phyloP scores from a whole-genome alignment of 192 early-diverging fungal species.

The Backusella morwellensis region DNA sequence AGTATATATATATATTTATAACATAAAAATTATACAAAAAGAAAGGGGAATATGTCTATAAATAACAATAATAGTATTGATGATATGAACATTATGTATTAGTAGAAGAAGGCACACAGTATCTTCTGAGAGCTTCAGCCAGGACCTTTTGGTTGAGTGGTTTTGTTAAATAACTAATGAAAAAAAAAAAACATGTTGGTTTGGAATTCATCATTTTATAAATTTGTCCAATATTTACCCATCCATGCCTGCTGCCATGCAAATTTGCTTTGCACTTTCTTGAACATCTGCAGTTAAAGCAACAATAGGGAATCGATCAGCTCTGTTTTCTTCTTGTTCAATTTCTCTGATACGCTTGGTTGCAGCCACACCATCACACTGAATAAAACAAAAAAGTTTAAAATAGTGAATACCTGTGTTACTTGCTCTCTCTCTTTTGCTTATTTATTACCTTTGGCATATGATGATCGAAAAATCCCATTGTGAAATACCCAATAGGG shows the following conservation, averaged over 20 bases:
- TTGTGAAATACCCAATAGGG: constrained; percentile 39
- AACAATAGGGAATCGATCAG: constrained; percentile 37
- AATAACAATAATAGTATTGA: not conserved
- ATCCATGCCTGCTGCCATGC: constrained; percentile 48
- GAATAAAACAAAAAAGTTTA: not conserved
- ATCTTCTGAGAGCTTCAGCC: constrained; percentile 6
- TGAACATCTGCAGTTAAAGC: constrained; percentile 50
- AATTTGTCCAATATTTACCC: constrained; percentile 24
- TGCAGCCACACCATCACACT: constrained; percentile 50
- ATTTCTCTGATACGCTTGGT: constrained; percentile 44
- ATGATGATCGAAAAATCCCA: constrained; percentile 55
- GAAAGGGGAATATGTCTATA: not conserved
- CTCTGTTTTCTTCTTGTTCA: constrained; percentile 33
- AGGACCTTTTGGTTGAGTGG: constrained; percentile 16
- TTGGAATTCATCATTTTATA: not conserved
- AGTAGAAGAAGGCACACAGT: not conserved
- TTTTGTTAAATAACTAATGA: constrained; percentile 13
- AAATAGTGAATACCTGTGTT: not conserved
- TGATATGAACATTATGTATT: not conserved
- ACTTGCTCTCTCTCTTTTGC: not conserved
- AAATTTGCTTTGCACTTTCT: constrained; percentile 44
- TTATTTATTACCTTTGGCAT: constrained; percentile 39
- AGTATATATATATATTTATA: not conserved
- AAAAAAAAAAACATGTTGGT: not conserved
- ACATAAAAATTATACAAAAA: not conserved